A percentile compares a stretch with the other conserved stretches of the same genome.
These are phyloP conservation scores for Helianthus annuus DNA, from an alignment of 129 eudicot genomes.

Conservation along the genomic window DNA sequence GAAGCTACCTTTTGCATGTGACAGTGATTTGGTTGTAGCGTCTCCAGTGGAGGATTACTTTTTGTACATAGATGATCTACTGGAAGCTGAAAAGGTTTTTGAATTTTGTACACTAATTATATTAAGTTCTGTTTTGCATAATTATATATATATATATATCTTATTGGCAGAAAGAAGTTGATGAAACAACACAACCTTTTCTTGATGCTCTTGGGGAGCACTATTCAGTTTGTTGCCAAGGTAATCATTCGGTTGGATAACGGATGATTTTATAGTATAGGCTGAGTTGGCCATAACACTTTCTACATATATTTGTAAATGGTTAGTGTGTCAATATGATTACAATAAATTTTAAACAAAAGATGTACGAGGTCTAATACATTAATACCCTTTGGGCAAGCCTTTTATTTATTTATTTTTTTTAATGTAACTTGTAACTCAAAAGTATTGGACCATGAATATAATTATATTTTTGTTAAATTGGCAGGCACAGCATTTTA, in stretches of 20 bases:
- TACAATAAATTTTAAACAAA: neutral
- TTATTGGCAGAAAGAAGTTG: constrained; percentile 65
- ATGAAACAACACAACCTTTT: constrained; percentile 59
- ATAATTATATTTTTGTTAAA: neutral
- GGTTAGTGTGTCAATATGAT: neutral
- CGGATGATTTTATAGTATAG: neutral
- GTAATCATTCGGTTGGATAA: constrained; percentile 35
- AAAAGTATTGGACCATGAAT: neutral
- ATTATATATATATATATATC: neutral
- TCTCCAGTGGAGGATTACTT: constrained; percentile 95
- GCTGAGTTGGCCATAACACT: neutral
- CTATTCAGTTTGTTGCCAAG: constrained; percentile 87
- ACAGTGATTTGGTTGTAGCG: constrained; percentile 93
- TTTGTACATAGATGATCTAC: constrained; percentile 80
- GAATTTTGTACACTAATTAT: neutral
- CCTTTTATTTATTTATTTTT: neutral
- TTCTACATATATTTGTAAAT: neutral
- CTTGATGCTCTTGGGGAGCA: constrained; percentile 97
- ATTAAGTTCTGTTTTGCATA: neutral
- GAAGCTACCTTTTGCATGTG: constrained; percentile 25
- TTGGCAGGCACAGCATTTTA: constrained; percentile 83
- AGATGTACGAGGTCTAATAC: neutral
- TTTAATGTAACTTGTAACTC: neutral
- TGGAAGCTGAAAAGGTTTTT: constrained; percentile 69
- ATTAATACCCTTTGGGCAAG: neutral